Percentiles rank a stretch among this genome's conserved stretches.
Evolutionary conservation across 2,329 filamentous ascomycete genomes (phyloP).

Genomic region (Nannizziopsis arthrosporioides): DNA sequence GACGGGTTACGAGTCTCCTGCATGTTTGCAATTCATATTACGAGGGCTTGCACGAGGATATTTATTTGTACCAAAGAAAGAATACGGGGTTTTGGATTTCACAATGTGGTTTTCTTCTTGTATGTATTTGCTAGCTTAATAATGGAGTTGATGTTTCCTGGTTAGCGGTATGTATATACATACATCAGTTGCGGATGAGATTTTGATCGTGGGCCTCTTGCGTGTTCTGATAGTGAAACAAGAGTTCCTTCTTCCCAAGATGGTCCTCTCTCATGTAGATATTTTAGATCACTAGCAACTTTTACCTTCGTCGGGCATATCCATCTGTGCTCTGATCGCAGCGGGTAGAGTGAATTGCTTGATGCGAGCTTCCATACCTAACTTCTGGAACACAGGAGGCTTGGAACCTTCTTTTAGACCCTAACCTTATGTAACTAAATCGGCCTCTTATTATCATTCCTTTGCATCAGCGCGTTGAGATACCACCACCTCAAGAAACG

Average conservation of each 20-base stretch:
- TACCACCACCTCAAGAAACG: too few relatives aligned
- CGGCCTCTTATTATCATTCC: background rate
- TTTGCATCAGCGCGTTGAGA: too few relatives aligned
- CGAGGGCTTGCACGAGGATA: slow-evolving; percentile 1
- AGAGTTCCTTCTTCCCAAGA: too few relatives aligned
- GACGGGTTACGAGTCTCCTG: slow-evolving; percentile 1
- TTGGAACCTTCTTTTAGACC: slow-evolving; percentile 3
- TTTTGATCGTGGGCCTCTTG: too few relatives aligned
- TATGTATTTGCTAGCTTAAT: slow-evolving; percentile 7
- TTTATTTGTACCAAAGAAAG: background rate
- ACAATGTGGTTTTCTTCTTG: slow-evolving; percentile 3
- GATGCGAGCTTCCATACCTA: background rate
- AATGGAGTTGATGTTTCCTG: background rate
- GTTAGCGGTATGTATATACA: background rate
- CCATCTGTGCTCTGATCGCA: background rate
- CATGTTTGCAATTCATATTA: slow-evolving; percentile 5
- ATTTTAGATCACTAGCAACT: too few relatives aligned
- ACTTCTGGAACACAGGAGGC: too few relatives aligned
- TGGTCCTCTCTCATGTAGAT: too few relatives aligned
- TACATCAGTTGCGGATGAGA: too few relatives aligned
- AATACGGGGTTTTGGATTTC: slow-evolving; percentile 4
- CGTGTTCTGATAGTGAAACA: too few relatives aligned
- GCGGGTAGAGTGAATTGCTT: background rate
- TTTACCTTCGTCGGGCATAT: too few relatives aligned
- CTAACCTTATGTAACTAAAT: background rate